Conservation (phyloP, 345 rosid genomes). For the Citrus maxima region DNA sequence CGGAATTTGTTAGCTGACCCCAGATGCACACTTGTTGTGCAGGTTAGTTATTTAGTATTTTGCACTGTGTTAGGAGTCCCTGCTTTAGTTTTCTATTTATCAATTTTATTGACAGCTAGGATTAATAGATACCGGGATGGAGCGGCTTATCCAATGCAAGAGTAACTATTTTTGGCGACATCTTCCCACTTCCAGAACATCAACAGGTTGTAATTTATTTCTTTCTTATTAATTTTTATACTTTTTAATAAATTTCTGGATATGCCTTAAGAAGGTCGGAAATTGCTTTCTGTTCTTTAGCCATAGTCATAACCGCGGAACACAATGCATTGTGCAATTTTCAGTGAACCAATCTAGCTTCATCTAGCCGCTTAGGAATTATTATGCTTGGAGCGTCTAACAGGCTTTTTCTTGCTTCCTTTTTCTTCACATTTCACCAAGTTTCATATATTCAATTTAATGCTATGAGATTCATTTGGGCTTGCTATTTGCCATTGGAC, state of each 20-base stretch:
- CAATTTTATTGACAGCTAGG: conserved; percentile 27
- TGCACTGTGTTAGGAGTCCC: not conserved
- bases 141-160: conserved; percentile 98
- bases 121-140: conserved; percentile 89
- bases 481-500: not conserved
- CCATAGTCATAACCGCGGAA: not conserved
- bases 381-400: not conserved
- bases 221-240: not conserved
- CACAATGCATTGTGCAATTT: not conserved
- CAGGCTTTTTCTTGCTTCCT: not conserved
- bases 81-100: conserved; percentile 10
- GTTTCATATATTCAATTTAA: not conserved
- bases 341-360: not conserved
- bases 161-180: conserved; percentile 92
- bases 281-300: not conserved
- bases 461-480: not conserved
- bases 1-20: conserved; percentile 88
- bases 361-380: not conserved
- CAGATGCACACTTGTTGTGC: conserved; percentile 94
- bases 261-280: not conserved
- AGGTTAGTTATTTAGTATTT: conserved; percentile 43
- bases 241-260: not conserved
- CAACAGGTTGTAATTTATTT: conserved; percentile 54
- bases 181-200: conserved; percentile 78
- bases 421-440: not conserved